A percentile compares a stretch with the other conserved stretches of the same genome.
These are phyloP conservation scores for Orbilia oligospora DNA, from an alignment of 2,329 filamentous ascomycete species.

Conservation along the genomic window DNA sequence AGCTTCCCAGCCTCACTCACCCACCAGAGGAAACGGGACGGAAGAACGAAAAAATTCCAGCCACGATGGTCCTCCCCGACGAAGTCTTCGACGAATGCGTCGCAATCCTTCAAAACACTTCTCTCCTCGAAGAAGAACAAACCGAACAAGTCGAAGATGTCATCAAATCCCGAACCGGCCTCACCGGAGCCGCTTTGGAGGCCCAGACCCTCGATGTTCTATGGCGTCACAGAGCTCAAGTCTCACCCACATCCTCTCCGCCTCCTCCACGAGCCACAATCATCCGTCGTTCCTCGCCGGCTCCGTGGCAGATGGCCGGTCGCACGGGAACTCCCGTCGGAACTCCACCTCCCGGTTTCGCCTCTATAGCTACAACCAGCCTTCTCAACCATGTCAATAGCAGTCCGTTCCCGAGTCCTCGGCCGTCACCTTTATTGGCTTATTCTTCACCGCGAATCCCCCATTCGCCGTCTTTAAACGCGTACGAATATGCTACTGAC, in stretches of 20 bases:
- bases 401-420: conserved; percentile 93
- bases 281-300: conserved; percentile 89
- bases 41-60: not conserved
- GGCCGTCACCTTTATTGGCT: conserved; percentile 90
- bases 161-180: conserved; percentile 81
- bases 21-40: not conserved
- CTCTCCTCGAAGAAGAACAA: conserved; percentile 88
- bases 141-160: conserved; percentile 91
- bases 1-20: not conserved
- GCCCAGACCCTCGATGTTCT: conserved; percentile 91
- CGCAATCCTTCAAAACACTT: conserved; percentile 78
- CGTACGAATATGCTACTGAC: conserved; percentile 86
- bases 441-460: conserved; percentile 92
- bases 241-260: conserved; percentile 81
- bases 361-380: conserved; percentile 79
- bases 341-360: conserved; percentile 66
- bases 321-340: conserved; percentile 79
- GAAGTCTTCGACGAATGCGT: conserved; percentile 92
- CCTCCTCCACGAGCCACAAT: conserved; percentile 85
- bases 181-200: conserved; percentile 84
- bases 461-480: conserved; percentile 92
- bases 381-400: conserved; percentile 70
- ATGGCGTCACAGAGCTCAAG: conserved; percentile 83
- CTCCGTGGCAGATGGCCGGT: conserved; percentile 81
- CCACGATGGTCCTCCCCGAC: conserved; percentile 75